Base-by-base conservation (phyloP, 805 yeast species). In the Ogataea trehalophila region DNA sequence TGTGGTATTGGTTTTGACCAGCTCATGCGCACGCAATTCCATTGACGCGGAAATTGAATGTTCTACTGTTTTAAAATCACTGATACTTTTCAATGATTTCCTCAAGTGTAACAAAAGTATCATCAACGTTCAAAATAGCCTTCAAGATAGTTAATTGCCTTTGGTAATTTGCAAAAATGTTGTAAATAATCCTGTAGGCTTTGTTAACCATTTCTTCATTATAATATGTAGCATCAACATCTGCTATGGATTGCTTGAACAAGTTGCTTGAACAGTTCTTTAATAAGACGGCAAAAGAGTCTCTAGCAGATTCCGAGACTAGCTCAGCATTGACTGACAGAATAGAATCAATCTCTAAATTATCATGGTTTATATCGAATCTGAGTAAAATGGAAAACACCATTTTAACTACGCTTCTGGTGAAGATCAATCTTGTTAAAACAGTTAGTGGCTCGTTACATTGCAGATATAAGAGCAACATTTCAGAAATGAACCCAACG, bases 381-480 rank as follows among this genome's bases (percentile, higher is more conserved):
- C 67, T 56, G 11, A 53, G 41, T 20, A 59, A 20, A 16, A 60
- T n/a, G 3, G 67, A 62, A 17, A 54, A 50, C 2, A 48, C 33
- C 8, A 55, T 42, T 31, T 46, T 48, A 2, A 58, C 44, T 13
- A 60, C 35, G 52, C 56, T 53, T 38, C 64, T 63, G 31, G 61
- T 50, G 26, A 55, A 36, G 6, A 49, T 36, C 15, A 62, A 18
- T 31, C 53, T 62, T 17, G 69, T 53, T 23, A 74, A 47, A 1
- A 73, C 66, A 6, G 55, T 59, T 7, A 75, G 62, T 0, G 80
- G 70, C 46, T 74, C 76, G 45, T 70, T 71, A 5, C 77, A 72
- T 52, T 74, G 76, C 46, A 75, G 70, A 43, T 61, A 74, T 11
- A 74, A 52, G 33, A 67, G 52, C 13, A 74, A 56, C 5, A 70